These are phyloP conservation scores for Rhazya stricta DNA, from an alignment of 257 asterid species.

Conservation along the genomic window DNA sequence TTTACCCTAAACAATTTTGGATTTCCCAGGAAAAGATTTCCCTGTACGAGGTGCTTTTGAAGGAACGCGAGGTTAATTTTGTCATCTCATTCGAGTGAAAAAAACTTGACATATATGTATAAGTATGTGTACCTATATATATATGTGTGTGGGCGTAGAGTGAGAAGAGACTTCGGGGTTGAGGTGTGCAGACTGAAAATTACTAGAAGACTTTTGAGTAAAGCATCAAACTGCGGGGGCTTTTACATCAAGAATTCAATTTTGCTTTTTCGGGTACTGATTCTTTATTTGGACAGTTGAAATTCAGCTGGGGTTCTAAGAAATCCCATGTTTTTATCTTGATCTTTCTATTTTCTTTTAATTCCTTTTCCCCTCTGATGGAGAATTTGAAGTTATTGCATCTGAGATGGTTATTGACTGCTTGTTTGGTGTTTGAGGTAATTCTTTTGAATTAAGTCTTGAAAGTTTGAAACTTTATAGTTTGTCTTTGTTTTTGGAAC, in stretches of 20 bases:
- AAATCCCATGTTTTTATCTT: constrained; percentile 1
- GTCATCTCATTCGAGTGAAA: not conserved
- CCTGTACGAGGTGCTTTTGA: not conserved
- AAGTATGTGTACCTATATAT: not conserved
- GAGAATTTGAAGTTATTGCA: not conserved
- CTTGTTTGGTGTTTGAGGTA: constrained; percentile 1
- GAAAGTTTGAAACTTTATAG: not conserved
- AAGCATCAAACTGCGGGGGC: constrained; percentile 14
- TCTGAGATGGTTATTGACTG: not conserved
- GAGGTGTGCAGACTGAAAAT: constrained; percentile 7
- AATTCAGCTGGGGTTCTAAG: constrained; percentile 4
- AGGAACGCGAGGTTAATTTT: not conserved
- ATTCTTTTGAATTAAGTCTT: constrained; percentile 4
- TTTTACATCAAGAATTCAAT: not conserved
- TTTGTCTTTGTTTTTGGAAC: not conserved
- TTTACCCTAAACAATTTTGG: not conserved
- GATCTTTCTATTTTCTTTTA: constrained; percentile 5
- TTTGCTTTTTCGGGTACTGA: constrained; percentile 11
- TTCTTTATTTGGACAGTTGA: not conserved
- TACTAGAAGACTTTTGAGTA: constrained; percentile 15
- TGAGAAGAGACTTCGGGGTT: constrained; percentile 2
- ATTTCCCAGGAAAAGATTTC: not conserved
- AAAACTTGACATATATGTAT: not conserved
- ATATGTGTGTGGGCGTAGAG: not conserved
- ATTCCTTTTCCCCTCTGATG: not conserved